Percentiles rank a stretch among this genome's conserved stretches.
Evolutionary conservation across 2,329 filamentous ascomycete genomes (phyloP).

Genomic region (Botryosphaeria dothidea): DNA sequence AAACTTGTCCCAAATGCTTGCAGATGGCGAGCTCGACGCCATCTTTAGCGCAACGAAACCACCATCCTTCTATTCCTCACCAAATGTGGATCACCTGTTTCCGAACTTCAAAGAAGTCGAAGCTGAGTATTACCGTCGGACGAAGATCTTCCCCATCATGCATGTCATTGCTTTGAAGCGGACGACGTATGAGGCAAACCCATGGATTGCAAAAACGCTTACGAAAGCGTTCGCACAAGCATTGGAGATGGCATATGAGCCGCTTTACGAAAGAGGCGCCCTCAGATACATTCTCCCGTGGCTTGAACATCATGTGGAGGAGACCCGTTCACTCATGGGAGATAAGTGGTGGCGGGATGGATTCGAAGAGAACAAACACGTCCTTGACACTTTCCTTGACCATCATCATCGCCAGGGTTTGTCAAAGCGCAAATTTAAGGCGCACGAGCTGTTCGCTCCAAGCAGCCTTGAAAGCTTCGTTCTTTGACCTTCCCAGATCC

Average conservation of each 20-base stretch:
- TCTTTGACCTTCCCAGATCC: background rate
- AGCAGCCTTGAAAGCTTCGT: background rate
- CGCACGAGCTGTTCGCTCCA: background rate
- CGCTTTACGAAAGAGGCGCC: constrained; percentile 21
- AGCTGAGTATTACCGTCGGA: background rate
- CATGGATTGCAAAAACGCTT: constrained; percentile 25
- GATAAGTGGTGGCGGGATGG: constrained; percentile 26
- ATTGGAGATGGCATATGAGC: constrained; percentile 24
- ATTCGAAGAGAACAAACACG: constrained; percentile 24
- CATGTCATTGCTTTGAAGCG: constrained; percentile 21
- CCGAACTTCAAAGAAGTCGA: background rate
- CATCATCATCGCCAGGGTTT: constrained; percentile 22
- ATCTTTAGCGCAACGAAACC: background rate
- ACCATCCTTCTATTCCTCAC: background rate
- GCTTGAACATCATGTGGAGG: constrained; percentile 24
- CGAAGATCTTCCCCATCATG: background rate
- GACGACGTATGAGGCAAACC: constrained; percentile 24
- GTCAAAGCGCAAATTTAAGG: background rate
- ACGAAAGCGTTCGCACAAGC: constrained; percentile 23
- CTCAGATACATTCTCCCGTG: constrained; percentile 27
- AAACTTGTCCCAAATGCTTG: background rate
- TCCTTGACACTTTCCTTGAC: constrained; percentile 24
- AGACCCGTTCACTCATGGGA: constrained; percentile 16
- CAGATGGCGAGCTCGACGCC: background rate
- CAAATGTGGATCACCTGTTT: background rate